Percentiles rank a stretch among this genome's conserved stretches.
Conservation (phyloP, 768 basidiomycete species). For the Calvatia gigantea region DNA sequence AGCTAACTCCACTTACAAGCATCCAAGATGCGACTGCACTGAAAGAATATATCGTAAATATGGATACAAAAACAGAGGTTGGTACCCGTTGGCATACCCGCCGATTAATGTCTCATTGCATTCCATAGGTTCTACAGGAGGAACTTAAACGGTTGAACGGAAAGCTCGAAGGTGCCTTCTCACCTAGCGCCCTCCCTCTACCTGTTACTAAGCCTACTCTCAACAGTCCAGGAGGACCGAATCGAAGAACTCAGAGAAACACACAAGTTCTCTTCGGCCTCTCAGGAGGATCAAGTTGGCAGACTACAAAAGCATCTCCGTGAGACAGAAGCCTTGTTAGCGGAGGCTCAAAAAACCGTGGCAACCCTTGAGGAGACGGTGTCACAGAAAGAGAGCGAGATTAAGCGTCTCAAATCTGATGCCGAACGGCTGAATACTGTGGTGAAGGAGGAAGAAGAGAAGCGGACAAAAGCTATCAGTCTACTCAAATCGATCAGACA, state of each 20-base stretch:
- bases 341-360: constrained; percentile 49
- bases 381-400: constrained; percentile 49
- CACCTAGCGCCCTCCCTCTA: background rate
- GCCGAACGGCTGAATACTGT: constrained; percentile 52
- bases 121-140: constrained; percentile 58
- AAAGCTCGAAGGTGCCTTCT: constrained; percentile 66
- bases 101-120: background rate
- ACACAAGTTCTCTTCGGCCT: constrained; percentile 76
- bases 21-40: constrained; percentile 64
- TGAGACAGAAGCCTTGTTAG: constrained; percentile 68
- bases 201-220: background rate
- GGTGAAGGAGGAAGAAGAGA: constrained; percentile 96
- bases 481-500: constrained; percentile 93
- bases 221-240: constrained; percentile 76
- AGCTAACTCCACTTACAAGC: constrained; percentile 67
- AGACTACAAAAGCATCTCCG: constrained; percentile 63
- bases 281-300: constrained; percentile 73
- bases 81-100: constrained; percentile 15
- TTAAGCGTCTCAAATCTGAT: constrained; percentile 61
- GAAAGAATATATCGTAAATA: constrained; percentile 67
- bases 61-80: constrained; percentile 70
- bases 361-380: constrained; percentile 46
- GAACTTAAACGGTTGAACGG: constrained; percentile 74
- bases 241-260: constrained; percentile 83
- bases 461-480: constrained; percentile 89